phyloP scores from a whole-genome alignment of 108 stramenopile genomes.

The Thalassiosira profunda region DNA sequence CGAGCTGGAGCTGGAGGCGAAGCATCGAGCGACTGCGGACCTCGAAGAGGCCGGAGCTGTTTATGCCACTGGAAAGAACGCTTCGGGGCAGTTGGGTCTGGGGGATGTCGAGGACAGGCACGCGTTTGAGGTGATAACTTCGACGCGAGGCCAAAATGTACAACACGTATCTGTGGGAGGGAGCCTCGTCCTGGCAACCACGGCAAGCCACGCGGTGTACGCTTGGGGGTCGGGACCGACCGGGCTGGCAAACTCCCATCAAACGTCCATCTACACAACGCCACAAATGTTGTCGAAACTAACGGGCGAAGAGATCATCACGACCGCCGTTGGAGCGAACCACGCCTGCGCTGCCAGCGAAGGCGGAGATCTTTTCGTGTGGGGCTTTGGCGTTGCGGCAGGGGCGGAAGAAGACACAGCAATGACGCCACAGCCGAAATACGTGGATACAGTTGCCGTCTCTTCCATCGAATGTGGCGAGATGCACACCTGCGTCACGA shows the following conservation, averaged over 20 bases:
- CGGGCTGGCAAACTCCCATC: constrained; percentile 9
- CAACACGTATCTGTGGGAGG: constrained; percentile 53
- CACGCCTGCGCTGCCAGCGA: constrained; percentile 56
- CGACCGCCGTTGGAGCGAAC: constrained; percentile 56
- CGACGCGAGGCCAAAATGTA: constrained; percentile 58
- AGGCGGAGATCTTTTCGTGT: constrained; percentile 58
- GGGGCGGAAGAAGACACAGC: constrained; percentile 9
- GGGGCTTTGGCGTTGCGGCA: constrained; percentile 61
- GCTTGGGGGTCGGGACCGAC: constrained; percentile 67
- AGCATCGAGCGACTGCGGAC: constrained; percentile 55
- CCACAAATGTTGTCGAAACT: constrained; percentile 65
- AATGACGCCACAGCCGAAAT: constrained; percentile 28
- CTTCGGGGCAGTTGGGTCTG: constrained; percentile 70
- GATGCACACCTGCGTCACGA: constrained; percentile 53
- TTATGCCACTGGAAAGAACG: constrained; percentile 58
- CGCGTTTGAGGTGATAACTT: constrained; percentile 55
- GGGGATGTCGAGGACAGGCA: constrained; percentile 62
- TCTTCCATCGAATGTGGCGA: constrained; percentile 42
- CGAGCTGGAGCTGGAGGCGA: constrained; percentile 62
- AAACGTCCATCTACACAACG: constrained; percentile 24
- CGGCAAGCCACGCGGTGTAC: constrained; percentile 71
- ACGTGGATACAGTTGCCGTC: constrained; percentile 35
- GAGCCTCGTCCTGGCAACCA: constrained; percentile 63
- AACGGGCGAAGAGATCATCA: constrained; percentile 66
- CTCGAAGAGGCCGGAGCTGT: constrained; percentile 80